Base-by-base conservation (phyloP, 345 rosid species). In the Diplotaxis tenuifolia region DNA sequence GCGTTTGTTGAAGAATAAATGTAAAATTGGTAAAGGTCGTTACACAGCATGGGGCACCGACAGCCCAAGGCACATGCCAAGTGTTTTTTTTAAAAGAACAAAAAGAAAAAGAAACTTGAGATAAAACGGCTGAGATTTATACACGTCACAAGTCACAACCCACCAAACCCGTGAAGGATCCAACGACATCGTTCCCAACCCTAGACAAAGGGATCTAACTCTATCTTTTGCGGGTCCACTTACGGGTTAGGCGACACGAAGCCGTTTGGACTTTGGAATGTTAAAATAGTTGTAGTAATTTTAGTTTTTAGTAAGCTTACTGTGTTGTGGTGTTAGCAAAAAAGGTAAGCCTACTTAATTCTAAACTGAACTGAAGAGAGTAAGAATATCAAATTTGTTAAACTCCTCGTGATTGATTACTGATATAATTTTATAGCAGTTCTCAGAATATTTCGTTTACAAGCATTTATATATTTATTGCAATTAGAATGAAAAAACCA, bases 131-230 rank as follows among this genome's bases (percentile, higher is more conserved):
- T 45, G 50, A 45, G 18, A 45, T 40, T 40, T 12, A 40, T 40
- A 40, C n/a, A n/a, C n/a, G n/a, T n/a, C n/a, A n/a, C n/a, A 15
- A 18, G 19, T 45, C 19, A 45, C 58, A 53, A 64, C 71, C 57
- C 78, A 53, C 11, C 65, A 56, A 22, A 15, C 57, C 84, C 87
- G 89, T 77, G 84, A 84, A 72, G 22, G 73, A 42, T 80, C 81
- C 79, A 61, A 68, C 73, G 65, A 42, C 75, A 57, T n/a, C 45
- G 72, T 47, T 27, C 23, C 1, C 5, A 16, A 42, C 53, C 45
- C 9, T n/a, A 15, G 20, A 14, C 40, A 57, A 58, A 67, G 23
- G 23, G 28, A 53, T 21, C n/a, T 18, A 7, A 9, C 42, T 21
- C 25, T 16, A 18, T 52, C 40, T 10, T 47, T 9, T 15, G 1